Percentiles rank a stretch among this genome's conserved stretches.
Conservation (phyloP, 78 protist species). For the Creolimax fragrantissima region DNA sequence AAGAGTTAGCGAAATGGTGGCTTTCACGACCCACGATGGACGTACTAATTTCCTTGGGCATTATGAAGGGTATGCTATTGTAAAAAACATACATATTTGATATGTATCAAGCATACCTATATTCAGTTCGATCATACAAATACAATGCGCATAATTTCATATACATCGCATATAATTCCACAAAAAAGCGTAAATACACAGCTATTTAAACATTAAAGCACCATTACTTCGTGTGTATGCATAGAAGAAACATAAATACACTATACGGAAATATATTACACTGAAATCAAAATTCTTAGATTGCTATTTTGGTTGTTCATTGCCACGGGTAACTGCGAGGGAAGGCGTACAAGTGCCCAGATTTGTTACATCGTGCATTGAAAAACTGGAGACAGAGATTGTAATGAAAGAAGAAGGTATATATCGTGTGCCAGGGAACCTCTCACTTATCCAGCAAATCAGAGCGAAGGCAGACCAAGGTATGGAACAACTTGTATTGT, state of each 20-base stretch:
- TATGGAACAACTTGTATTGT: background rate
- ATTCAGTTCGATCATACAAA: too few species aligned
- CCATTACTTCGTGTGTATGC: background rate
- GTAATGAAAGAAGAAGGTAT: constrained; percentile 8
- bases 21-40: too few species aligned
- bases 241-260: background rate
- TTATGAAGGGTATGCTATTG: too few species aligned
- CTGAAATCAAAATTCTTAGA: background rate
- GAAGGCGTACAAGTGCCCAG: background rate
- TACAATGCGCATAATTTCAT: too few species aligned
- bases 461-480: background rate
- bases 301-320: background rate
- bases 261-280: background rate
- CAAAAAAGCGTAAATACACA: background rate
- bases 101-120: too few species aligned
- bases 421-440: constrained; percentile 7
- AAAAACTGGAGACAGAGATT: background rate
- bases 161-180: too few species aligned
- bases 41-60: too few species aligned
- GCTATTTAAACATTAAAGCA: background rate
- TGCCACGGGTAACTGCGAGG: background rate
- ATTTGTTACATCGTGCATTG: background rate
- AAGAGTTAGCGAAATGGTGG: too few species aligned
- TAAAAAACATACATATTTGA: too few species aligned
- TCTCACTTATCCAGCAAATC: background rate